Base-by-base conservation (phyloP, 2,329 filamentous ascomycete species). In the Sclerotinia subarctica region DNA sequence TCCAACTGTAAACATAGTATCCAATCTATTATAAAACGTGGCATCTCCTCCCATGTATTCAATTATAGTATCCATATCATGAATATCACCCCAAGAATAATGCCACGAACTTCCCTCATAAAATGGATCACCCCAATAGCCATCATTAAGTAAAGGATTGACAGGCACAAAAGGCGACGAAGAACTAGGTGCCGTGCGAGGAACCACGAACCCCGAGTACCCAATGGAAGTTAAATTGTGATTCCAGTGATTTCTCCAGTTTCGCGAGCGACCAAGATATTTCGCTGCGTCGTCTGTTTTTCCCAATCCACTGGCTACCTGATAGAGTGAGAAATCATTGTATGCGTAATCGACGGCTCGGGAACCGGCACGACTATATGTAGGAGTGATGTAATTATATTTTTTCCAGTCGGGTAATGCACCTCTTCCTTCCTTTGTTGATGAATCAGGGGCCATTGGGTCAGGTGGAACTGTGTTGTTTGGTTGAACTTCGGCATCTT, bases 221-320 rank as follows among this genome's bases (percentile, higher is more conserved):
- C 83, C 84, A 0, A 89, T 80, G 0, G 86, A 85, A 0, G 79
- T 81, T 56, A 86, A 82, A 58, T 84, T 76, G 0, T 82, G 75
- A 75, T 91, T 88, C 88, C 88, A 92, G 71, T 91, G 88, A 74
- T 90, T 91, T 21, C 86, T 83, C 90, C 90, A 92, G 73, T 90
- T 88, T 13, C 83, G 81, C 0, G 86, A 85, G 10, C 69, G 69
- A 17, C 46, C 51, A 5, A 69, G 44, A 57, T 69, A 70, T 47
- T 66, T 66, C 11, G 62, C 51, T 19, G 60, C 54, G 29, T 66
- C 63, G 11, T 60, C 47, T 15, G 21, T 17, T 2, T 64, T 54
- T 24, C 38, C 87, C 87, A 3, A 74, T 76, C 7, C 69, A 3
- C 17, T 51, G 1, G 89, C 89, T 17, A 92, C 86, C 73, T 88